Evolutionary conservation across 2,329 filamentous ascomycete species (phyloP), one percentile per base, ranked within the genome.

Genomic region (Clonostachys rhizophaga): DNA sequence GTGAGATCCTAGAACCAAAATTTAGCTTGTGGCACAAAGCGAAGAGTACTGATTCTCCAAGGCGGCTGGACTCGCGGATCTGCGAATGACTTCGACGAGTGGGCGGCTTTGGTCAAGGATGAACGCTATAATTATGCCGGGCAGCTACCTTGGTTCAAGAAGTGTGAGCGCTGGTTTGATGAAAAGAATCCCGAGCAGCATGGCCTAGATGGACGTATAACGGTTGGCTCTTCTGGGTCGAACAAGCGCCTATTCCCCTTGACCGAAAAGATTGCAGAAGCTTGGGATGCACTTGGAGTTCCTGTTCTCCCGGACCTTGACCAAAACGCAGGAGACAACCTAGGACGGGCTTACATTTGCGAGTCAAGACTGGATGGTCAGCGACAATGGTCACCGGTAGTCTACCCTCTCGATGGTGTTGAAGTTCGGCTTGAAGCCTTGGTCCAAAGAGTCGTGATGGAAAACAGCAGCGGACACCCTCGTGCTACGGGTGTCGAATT

Each of bases 101-200:
- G 74, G 75, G 46, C 57, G 16, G 36, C 55, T 13, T 18, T 55
- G 14, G 52, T 61, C 35, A 43, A 41, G 1, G 72, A 78, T 46
- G 43, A 65, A 2, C 57, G 62, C 3, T 81, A 75, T 64, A 67
- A 65, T 49, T 75, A 72, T 47, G 57, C 72, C 5, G 65, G 65
- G 10, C 63, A 78, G 33, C 60, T 71, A 14, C 70, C 70, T 3
- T 80, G 71, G 57, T 67, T 75, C 47, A 58, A 59, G 36, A 72
- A 68, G 48, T 53, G 62, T 0, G 71, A 74, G 49, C 49, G 48
- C 6, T 62, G 60, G 49, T 61, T 62, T 13, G 36, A 55, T 13
- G 16, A 57, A 1, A 41, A 57, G 17, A 56, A 70, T 33, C 41
- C 57, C 0, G 57, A 67, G 9, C 65, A 71, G 18, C 64, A 71